Evolutionary conservation across 2,329 filamentous ascomycete species (phyloP), one percentile per base, ranked within the genome.

Genomic region (Septoria linicola): DNA sequence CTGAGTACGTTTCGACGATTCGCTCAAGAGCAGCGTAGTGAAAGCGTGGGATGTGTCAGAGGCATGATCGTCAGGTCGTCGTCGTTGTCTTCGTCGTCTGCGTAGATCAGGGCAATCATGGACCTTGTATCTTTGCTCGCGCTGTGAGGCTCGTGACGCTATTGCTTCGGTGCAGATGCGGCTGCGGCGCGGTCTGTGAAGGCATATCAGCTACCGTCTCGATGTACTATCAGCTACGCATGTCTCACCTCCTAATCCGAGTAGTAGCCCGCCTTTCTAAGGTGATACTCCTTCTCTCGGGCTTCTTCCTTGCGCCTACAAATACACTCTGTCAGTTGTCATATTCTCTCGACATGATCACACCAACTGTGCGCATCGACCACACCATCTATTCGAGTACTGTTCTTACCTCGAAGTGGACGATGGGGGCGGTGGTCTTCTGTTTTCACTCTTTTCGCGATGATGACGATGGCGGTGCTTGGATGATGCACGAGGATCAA

Each of bases 371-470:
- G 16, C n/a, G 10, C 44, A 20, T 23, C 27, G 34, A 49, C 50
- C 44, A 31, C 23, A 44, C 37, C 46, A 27, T 49, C 46, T 49
- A 34, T 41, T 40, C 50, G 50, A 53, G 50, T 53, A 44, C 50
- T 53, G 50, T 53, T 52, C 56, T 59, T 54, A 59, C 53, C 56
- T 59, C 56, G 53, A 47, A 49, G 41, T 39, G 41, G 56, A 52
- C 32, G 46, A 44, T 53, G 43, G 49, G 41, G 57, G 52, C 49
- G 39, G 44, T 23, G 50, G 44, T n/a, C 20, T 21, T 23, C 21
- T 25, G 27, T 48, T 36, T 27, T 48, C 34, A 31, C 44, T 48
- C 36, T 48, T 41, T 20, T 36, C 44, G 27, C 35, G 44, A 8
- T 30, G 35, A 31, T 48, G 27, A 34, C 23, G 23, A 40, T 39